Evolutionary conservation across 345 rosid species (phyloP), one percentile per base, ranked within the genome.

Genomic region (Schrenkiella parvula): DNA sequence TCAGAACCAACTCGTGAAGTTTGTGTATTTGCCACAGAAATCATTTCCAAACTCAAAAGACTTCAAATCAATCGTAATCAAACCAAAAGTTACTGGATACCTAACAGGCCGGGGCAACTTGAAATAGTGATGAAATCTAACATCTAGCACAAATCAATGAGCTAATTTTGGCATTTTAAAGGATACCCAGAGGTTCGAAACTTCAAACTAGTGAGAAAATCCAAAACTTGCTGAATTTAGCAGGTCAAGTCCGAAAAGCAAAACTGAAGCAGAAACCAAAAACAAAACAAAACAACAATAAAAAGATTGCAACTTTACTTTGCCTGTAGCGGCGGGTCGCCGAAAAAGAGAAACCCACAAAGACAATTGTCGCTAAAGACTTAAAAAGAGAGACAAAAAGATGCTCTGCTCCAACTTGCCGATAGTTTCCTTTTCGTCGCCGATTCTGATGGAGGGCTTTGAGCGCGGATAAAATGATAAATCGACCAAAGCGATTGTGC

Each of bases 221-320:
- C 28, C 66, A 59, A 51, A 56, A 76, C 76, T 82, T 80, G 50
- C 58, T 71, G 54, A 58, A 42, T 58, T 53, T n/a, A 64, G 66
- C 57, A 64, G 56, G 44, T 61, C 22, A 42, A 50, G 73, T 54
- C 37, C 69, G n/a, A 34, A 42, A 66, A 11, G 37, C 28, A 48
- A 25, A 62, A 61, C 53, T 26, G 57, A 42, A 43, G 37, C 54
- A 64, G 2, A 46, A n/a, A 14, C 2, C 0, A 5, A 38, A 39
- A 8, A 21, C 5, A 13, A 43, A 43, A n/a, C n/a, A n/a, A n/a
- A n/a, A n/a, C n/a, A n/a, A n/a, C n/a, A n/a, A n/a, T n/a, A n/a
- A 59, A 67, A 58, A 71, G 8, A 10, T 66, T 54, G 75, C 3
- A 69, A 69, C 71, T 76, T 69, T 76, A 69, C 70, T 76, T 75